Evolutionary conservation across 805 yeast genomes (phyloP).

Genomic region (Candida boleticola): DNA sequence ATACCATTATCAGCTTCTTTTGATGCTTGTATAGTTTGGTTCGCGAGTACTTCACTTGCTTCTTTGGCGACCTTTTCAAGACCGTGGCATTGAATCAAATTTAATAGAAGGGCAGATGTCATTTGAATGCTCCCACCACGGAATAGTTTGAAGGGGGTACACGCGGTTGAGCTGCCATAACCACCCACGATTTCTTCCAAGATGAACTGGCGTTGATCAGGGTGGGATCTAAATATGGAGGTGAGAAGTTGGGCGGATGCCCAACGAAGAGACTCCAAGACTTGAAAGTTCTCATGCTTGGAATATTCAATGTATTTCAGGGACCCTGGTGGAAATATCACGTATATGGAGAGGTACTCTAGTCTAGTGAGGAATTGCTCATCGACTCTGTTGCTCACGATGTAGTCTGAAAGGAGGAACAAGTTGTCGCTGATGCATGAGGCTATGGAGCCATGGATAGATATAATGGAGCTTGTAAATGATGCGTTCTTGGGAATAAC

Average conservation of each 20-base stretch:
- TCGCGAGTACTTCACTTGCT: background rate
- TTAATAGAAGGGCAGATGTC: slow-evolving; percentile 44
- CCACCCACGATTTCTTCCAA: slow-evolving; percentile 57
- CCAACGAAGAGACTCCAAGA: background rate
- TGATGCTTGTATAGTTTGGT: background rate
- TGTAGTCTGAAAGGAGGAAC: slow-evolving; percentile 9
- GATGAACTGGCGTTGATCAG: slow-evolving; percentile 58
- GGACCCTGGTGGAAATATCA: slow-evolving; percentile 32
- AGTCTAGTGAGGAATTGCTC: slow-evolving; percentile 57
- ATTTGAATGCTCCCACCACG: slow-evolving; percentile 51
- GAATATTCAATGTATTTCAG: background rate
- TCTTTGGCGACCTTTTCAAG: background rate
- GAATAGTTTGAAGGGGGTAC: slow-evolving; percentile 40
- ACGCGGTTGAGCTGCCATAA: slow-evolving; percentile 33
- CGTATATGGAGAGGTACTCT: slow-evolving; percentile 48
- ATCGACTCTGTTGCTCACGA: slow-evolving; percentile 20
- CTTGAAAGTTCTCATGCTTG: background rate
- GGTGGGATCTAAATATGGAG: slow-evolving; percentile 37
- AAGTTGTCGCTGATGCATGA: slow-evolving; percentile 13
- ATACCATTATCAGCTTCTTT: background rate
- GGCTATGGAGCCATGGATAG: slow-evolving; percentile 11
- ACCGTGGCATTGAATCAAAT: slow-evolving; percentile 10
- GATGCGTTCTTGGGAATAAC: background rate
- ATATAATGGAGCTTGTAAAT: slow-evolving; percentile 10
- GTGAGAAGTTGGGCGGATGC: background rate